phyloP scores from a whole-genome alignment of 345 rosid species.

The Brassica cretica region DNA sequence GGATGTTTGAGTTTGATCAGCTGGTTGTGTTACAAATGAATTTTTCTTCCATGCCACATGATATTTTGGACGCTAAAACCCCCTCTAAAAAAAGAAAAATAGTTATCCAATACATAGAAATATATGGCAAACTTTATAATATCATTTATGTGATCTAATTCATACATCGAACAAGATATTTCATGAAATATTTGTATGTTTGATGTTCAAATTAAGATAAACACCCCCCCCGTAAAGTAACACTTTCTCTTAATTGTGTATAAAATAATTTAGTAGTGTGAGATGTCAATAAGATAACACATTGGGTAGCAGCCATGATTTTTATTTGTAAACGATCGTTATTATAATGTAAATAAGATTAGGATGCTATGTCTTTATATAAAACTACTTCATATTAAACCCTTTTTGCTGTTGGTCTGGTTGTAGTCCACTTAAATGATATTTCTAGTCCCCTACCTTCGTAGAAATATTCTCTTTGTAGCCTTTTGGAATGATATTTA shows the following conservation, averaged over 20 bases:
- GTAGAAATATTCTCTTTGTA: background rate
- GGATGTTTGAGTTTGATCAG: conserved; percentile 5
- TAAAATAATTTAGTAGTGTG: conserved; percentile 16
- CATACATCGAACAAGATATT: background rate
- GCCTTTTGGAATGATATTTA: background rate
- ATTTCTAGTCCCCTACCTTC: background rate
- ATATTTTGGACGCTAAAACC: background rate
- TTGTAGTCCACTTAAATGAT: conserved; percentile 33
- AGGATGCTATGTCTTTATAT: background rate
- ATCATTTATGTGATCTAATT: background rate
- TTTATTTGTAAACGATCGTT: background rate
- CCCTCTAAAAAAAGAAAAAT: background rate
- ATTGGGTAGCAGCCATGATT: conserved; percentile 27
- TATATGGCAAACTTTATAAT: background rate
- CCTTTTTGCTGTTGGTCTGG: conserved; percentile 39
- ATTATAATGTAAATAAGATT: conserved; percentile 3
- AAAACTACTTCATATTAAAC: background rate
- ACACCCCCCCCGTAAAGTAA: conserved; percentile 27
- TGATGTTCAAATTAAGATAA: conserved; percentile 26
- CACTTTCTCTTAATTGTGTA: background rate
- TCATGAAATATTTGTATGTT: background rate
- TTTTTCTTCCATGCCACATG: background rate
- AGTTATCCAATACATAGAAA: background rate
- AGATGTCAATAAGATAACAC: conserved; percentile 27
- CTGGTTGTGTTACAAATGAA: background rate